Base-by-base conservation (phyloP, 805 yeast genomes). In the Candida anglica region DNA sequence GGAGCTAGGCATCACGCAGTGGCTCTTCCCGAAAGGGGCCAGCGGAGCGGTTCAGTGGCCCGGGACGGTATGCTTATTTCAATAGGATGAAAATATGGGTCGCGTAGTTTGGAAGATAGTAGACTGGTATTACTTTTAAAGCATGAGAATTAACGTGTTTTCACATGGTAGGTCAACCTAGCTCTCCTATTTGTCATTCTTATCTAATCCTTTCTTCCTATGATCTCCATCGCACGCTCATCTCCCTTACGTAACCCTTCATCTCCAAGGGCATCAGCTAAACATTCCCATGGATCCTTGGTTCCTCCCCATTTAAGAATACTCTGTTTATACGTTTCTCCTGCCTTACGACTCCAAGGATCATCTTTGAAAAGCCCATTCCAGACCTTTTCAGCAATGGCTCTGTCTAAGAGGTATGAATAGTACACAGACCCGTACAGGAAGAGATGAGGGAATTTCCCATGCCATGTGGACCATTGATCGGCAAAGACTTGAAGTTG, bases 401-500 rank as follows among this genome's bases (percentile, higher is more conserved):
- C 96, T 25, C 97, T 64, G 59, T 93, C 98, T 36, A 93, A 73
- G 33, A 93, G 58, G 53, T 93, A 93, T 19, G 96, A 84, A 60
- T 93, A 93, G 53, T 93, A 93, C 1, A 89, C 85, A 0, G 97
- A 86, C 1, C 98, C 98, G 52, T 93, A 93, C 0, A 96, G 87
- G 46, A 83, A 85, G 26, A 93, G 62, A 52, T 93, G 98, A 1
- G 96, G 95, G 59, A 93, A 89, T 52, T 81, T 86, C 1, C 95
- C 97, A 37, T 86, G 94, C 96, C 97, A 89, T 17, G 80, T 81
- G 2, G 95, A 80, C 42, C 73, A 64, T 14, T 68, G 59, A 44
- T 86, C 91, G 2, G 82, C 76, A 48, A 85, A 79, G 2, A 87
- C 75, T 26, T 73, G 63, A 34, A 81, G 52, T 17, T 73, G 57